Conservation (phyloP, 768 basidiomycete species). For the Rhodocollybia butyracea region DNA sequence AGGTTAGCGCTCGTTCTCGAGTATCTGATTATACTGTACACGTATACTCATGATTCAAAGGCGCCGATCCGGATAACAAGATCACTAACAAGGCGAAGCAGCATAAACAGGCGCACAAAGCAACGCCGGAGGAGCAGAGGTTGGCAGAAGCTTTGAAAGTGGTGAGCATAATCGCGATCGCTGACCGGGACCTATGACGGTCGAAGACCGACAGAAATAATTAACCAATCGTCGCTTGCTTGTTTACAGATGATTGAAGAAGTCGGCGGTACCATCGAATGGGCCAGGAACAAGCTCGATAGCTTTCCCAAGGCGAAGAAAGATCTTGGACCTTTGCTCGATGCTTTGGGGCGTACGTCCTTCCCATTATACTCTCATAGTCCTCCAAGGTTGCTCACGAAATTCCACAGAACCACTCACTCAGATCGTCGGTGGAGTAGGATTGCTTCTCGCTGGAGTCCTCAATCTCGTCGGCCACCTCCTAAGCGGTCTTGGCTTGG, state of each 20-base stretch:
- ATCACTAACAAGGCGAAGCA: slow-evolving; percentile 29
- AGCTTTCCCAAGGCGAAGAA: slow-evolving; percentile 33
- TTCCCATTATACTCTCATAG: background rate
- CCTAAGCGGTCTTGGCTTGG: slow-evolving; percentile 28
- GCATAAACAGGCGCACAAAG: slow-evolving; percentile 30
- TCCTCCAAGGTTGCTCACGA: background rate
- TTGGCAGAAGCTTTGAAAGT: slow-evolving; percentile 34
- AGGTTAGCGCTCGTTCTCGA: too few species aligned
- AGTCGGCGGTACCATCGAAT: slow-evolving; percentile 33
- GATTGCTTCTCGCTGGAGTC: slow-evolving; percentile 30
- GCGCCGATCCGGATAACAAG: slow-evolving; percentile 32
- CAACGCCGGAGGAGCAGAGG: slow-evolving; percentile 33
- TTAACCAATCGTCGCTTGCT: background rate
- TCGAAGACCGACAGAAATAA: too few species aligned
- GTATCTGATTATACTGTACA: too few species aligned
- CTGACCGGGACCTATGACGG: background rate
- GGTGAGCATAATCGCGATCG: slow-evolving; percentile 13
- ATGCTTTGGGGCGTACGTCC: slow-evolving; percentile 29
- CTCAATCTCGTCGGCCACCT: slow-evolving; percentile 31
- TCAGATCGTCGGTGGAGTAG: slow-evolving; percentile 35
- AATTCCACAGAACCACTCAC: slow-evolving; percentile 32
- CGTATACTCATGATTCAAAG: too few species aligned
- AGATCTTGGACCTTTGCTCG: slow-evolving; percentile 32
- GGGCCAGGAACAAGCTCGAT: too few species aligned
- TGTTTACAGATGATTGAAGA: slow-evolving; percentile 26